A percentile compares a stretch with the other conserved stretches of the same genome.
Evolutionary conservation across 306 rosid species (phyloP).

Genomic region (Crataegus laevigata): DNA sequence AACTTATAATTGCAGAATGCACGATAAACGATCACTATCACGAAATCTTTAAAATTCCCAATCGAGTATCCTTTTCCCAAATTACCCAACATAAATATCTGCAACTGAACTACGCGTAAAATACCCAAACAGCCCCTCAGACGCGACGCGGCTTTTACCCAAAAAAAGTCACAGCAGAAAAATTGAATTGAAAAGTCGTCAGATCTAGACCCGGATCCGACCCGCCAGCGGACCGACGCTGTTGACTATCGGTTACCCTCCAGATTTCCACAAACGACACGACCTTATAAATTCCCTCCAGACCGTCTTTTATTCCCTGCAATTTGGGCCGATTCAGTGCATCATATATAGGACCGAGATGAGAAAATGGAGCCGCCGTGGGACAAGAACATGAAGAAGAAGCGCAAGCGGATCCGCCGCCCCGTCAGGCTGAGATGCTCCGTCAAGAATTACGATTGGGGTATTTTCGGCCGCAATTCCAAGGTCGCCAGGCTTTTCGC

Average conservation of each 20-base stretch:
- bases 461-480: conserved; percentile 20
- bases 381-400: conserved; percentile 20
- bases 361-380: conserved; percentile 16
- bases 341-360: not conserved
- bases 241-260: not conserved
- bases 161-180: not conserved
- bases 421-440: conserved; percentile 21
- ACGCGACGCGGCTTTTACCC: not conserved
- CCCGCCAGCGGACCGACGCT: conserved; percentile 2
- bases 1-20: too few relatives aligned
- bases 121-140: not conserved
- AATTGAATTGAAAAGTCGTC: not conserved
- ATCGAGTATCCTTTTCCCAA: not conserved
- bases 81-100: not conserved
- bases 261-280: conserved; percentile 7
- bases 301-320: not conserved
- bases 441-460: conserved; percentile 39
- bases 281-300: not conserved
- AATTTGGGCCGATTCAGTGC: not conserved
- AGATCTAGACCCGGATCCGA: not conserved
- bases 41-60: too few relatives aligned
- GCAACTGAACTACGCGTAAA: not conserved
- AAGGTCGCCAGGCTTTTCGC: conserved; percentile 28
- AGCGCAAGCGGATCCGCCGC: conserved; percentile 4
- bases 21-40: too few relatives aligned